Conservation (phyloP, 257 asterid species). For the Nicotiana noctiflora region DNA sequence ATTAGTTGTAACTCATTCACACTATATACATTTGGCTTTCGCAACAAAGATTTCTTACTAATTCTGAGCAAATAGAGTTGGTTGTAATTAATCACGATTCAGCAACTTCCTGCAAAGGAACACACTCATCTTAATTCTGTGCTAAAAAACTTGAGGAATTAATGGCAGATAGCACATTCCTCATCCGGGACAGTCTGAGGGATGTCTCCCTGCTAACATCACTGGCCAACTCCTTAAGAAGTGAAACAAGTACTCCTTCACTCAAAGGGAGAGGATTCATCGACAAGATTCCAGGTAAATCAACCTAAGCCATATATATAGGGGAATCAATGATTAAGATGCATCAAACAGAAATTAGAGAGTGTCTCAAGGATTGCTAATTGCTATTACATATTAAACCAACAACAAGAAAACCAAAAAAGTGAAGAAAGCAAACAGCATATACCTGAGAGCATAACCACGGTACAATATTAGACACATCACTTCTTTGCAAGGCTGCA, state of each 20-base stretch:
- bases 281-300: conserved; percentile 39
- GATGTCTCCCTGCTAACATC: conserved; percentile 62
- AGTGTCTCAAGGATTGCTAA: too few relatives aligned
- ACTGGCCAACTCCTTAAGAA: conserved; percentile 81
- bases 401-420: neutral
- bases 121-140: neutral
- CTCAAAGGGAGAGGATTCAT: conserved; percentile 78
- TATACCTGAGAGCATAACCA: conserved; percentile 95
- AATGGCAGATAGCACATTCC: conserved; percentile 64
- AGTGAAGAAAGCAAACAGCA: neutral
- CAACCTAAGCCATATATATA: neutral
- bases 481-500: conserved; percentile 78
- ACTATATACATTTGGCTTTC: too few relatives aligned
- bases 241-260: conserved; percentile 96
- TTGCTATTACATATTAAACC: too few relatives aligned
- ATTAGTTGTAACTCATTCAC: too few relatives aligned
- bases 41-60: too few relatives aligned
- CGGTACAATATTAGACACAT: conserved; percentile 59
- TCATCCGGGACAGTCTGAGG: conserved; percentile 74
- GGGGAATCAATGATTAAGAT: neutral
- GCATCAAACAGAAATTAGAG: neutral
- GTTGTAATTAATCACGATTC: neutral
- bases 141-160: neutral
- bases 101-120: neutral
- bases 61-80: too few relatives aligned